Conservation (phyloP, 225 moss, liverwort and hornwort species). For the Marchantia polymorpha region DNA sequence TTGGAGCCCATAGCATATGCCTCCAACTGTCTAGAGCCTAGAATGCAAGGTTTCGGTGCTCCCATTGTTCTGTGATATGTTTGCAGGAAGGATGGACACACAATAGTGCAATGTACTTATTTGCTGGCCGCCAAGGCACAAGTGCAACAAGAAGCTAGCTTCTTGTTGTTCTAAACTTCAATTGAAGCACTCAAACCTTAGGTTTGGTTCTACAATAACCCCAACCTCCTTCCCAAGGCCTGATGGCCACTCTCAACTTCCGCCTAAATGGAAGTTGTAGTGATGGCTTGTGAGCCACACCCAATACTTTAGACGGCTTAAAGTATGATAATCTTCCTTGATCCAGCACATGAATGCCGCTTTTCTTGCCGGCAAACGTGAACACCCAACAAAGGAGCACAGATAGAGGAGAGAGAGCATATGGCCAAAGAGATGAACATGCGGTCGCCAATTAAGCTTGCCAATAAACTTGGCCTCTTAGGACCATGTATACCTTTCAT, state of each 20-base stretch:
- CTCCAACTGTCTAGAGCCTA: too few species aligned
- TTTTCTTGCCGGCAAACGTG: background rate
- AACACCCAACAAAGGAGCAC: conserved; percentile 1
- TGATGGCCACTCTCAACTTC: conserved; percentile 3
- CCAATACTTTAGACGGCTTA: background rate
- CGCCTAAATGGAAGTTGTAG: background rate
- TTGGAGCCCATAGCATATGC: too few species aligned
- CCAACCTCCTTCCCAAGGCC: too few species aligned
- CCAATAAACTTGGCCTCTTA: background rate
- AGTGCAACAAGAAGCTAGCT: too few species aligned
- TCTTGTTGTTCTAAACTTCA: too few species aligned
- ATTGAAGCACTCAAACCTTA: too few species aligned
- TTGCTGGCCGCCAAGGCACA: too few species aligned
- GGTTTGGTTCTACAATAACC: too few species aligned
- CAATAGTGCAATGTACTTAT: too few species aligned
- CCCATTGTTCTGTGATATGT: too few species aligned
- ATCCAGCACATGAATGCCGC: conserved; percentile 1
- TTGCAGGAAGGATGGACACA: too few species aligned
- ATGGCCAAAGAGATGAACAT: background rate
- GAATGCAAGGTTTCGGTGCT: too few species aligned
- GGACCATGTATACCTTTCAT: conserved; percentile 8
- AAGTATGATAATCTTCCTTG: conserved; percentile 1
- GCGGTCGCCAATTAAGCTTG: conserved; percentile 5
- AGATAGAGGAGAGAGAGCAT: background rate
- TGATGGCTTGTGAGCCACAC: conserved; percentile 4